These are phyloP conservation scores for Macrocybe gigantea DNA, from an alignment of 768 basidiomycete species.

Conservation along the genomic window DNA sequence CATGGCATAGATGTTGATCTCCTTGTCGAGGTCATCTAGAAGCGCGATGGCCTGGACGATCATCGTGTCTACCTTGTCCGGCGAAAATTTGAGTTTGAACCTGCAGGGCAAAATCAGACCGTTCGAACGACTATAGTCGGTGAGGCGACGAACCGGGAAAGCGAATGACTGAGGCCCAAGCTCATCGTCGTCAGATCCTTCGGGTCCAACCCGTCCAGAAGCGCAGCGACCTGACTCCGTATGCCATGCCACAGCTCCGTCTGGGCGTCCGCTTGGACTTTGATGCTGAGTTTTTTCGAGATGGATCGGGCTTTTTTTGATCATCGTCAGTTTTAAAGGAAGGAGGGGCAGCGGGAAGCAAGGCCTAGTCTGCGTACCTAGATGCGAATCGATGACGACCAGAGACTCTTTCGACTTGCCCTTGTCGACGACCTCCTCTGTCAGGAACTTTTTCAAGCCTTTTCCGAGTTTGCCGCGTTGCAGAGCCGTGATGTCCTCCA, in stretches of 20 bases:
- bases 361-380: slow-evolving; percentile 51
- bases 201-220: slow-evolving; percentile 88
- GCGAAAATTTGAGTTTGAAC: slow-evolving; percentile 99
- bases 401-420: slow-evolving; percentile 83
- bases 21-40: slow-evolving; percentile 98
- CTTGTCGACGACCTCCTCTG: slow-evolving; percentile 81
- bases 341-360: neutral
- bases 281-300: slow-evolving; percentile 90
- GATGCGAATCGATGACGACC: slow-evolving; percentile 83
- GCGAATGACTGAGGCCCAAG: slow-evolving; percentile 92
- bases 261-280: slow-evolving; percentile 62
- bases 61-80: slow-evolving; percentile 99
- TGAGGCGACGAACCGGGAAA: slow-evolving; percentile 65
- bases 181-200: slow-evolving; percentile 97
- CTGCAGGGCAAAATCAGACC: slow-evolving; percentile 29
- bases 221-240: slow-evolving; percentile 75
- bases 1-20: slow-evolving; percentile 99
- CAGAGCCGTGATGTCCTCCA: slow-evolving; percentile 92
- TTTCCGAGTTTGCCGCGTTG: slow-evolving; percentile 93
- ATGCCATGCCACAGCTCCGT: slow-evolving; percentile 94
- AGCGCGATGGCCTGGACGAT: slow-evolving; percentile 98
- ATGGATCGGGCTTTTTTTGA: slow-evolving; percentile 70
- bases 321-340: neutral
- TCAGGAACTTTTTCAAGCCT: slow-evolving; percentile 88
- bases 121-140: neutral